Percentiles rank a stretch among this genome's conserved stretches.
Conservation (phyloP, 306 rosid species). For the Psophocarpus tetragonolobus region DNA sequence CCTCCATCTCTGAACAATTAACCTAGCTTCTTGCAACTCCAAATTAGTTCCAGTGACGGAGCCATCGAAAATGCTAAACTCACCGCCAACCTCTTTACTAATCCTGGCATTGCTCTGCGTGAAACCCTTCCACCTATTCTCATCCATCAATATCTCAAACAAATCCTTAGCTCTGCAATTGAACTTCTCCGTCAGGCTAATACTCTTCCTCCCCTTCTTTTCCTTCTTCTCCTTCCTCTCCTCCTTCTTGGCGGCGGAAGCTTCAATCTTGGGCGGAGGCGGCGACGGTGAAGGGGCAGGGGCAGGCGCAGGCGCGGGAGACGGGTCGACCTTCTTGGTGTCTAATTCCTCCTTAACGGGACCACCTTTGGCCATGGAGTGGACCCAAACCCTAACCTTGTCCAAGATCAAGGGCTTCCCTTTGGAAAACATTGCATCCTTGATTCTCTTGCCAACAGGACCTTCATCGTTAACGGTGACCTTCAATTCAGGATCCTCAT, state of each 20-base stretch:
- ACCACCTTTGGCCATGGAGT: constrained; percentile 86
- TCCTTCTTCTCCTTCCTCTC: constrained; percentile 43
- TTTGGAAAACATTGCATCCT: constrained; percentile 76
- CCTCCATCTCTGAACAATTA: constrained; percentile 89
- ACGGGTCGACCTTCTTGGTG: constrained; percentile 47
- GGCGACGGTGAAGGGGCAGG: background rate
- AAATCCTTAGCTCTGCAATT: constrained; percentile 76
- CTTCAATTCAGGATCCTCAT: constrained; percentile 87
- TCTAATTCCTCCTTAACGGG: constrained; percentile 86
- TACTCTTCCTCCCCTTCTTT: constrained; percentile 70
- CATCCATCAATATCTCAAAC: constrained; percentile 94
- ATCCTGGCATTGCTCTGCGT: constrained; percentile 90
- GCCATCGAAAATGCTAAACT: constrained; percentile 81
- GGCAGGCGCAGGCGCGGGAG: background rate
- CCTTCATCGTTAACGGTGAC: constrained; percentile 81
- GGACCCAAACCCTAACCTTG: constrained; percentile 72
- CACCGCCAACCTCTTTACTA: constrained; percentile 90
- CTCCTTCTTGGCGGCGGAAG: background rate
- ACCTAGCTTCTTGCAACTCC: constrained; percentile 79
- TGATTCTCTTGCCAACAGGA: constrained; percentile 63
- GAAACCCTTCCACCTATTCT: constrained; percentile 95
- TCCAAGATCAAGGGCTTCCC: constrained; percentile 83
- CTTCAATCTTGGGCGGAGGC: background rate
- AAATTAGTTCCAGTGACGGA: constrained; percentile 79
- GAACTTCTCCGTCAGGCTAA: constrained; percentile 82